phyloP scores from a whole-genome alignment of 176 grass and related monocot species.

The Pharus latifolius region DNA sequence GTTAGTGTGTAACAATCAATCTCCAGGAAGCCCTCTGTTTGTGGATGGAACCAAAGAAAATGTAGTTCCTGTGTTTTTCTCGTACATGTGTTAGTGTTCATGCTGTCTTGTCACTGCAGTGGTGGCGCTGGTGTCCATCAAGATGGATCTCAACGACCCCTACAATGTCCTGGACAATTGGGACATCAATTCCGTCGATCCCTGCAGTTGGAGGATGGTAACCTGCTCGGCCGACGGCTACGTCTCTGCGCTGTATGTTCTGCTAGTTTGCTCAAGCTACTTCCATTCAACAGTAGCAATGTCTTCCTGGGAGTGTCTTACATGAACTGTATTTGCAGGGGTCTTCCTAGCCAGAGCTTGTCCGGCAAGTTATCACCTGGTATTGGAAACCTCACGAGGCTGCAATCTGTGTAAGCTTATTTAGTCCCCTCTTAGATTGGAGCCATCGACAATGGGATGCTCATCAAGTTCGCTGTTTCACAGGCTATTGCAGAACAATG shows the following conservation, averaged over 20 bases:
- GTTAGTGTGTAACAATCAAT: too few relatives aligned
- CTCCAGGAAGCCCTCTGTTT: neutral
- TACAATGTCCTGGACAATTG: constrained; percentile 89
- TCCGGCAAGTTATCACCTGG: constrained; percentile 61
- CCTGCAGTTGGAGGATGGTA: constrained; percentile 99
- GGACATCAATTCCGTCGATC: constrained; percentile 96
- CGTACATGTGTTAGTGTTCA: too few relatives aligned
- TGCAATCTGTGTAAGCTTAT: constrained; percentile 78
- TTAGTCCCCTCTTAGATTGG: neutral
- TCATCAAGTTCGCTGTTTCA: neutral
- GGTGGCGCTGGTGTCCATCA: constrained; percentile 88
- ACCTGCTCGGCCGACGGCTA: constrained; percentile 82
- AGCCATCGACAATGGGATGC: too few relatives aligned
- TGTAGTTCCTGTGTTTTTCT: neutral
- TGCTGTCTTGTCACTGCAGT: constrained; percentile 33
- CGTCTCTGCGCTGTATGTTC: constrained; percentile 74
- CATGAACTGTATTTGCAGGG: constrained; percentile 20
- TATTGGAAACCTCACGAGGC: constrained; percentile 80
- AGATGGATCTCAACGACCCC: constrained; percentile 64
- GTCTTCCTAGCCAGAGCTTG: constrained; percentile 85
- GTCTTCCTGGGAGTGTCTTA: neutral
- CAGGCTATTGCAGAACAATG: constrained; percentile 93
- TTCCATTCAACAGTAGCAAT: neutral
- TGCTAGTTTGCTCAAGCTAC: neutral
- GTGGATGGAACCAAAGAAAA: neutral